Evolutionary conservation across 768 basidiomycete genomes (phyloP).

Genomic region (Boletus rufocinnamomeus): DNA sequence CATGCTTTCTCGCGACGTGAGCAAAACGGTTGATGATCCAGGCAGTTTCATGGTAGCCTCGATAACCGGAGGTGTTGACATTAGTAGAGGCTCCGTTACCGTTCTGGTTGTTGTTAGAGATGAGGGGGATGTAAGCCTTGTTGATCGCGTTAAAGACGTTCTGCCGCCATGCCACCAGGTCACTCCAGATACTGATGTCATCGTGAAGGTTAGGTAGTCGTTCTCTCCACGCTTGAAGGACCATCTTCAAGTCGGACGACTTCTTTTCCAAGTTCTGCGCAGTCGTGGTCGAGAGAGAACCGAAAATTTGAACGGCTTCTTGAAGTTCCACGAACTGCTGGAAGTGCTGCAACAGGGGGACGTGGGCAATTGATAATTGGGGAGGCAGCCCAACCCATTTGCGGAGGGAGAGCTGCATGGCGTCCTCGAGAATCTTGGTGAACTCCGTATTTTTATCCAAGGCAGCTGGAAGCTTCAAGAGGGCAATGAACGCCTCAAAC

Average conservation of each 20-base stretch:
- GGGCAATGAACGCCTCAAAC: conserved; percentile 93
- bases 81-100: conserved; percentile 54
- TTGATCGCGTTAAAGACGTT: conserved; percentile 98
- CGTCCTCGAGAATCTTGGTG: conserved; percentile 86
- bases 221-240: conserved; percentile 96
- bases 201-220: conserved; percentile 94
- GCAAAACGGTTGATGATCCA: conserved; percentile 99
- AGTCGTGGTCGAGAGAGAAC: conserved; percentile 82
- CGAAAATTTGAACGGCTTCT: conserved; percentile 94
- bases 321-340: conserved; percentile 98
- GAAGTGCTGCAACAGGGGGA: conserved; percentile 95
- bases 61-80: conserved; percentile 84
- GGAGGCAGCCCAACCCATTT: conserved; percentile 94
- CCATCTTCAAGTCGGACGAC: conserved; percentile 93
- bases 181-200: conserved; percentile 98
- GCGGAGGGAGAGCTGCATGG: conserved; percentile 92
- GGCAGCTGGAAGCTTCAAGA: conserved; percentile 81
- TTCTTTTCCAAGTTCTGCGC: conserved; percentile 91
- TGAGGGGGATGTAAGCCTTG: conserved; percentile 91
- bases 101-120: conserved; percentile 56
- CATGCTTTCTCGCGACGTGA: conserved; percentile 96
- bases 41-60: conserved; percentile 98
- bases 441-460: conserved; percentile 88
- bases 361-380: conserved; percentile 86
- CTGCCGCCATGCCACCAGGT: conserved; percentile 98